Evolutionary conservation across 2,329 filamentous ascomycete genomes (phyloP), one percentile per base, ranked within the genome.

Genomic region (Pseudogymnoascus sp.): DNA sequence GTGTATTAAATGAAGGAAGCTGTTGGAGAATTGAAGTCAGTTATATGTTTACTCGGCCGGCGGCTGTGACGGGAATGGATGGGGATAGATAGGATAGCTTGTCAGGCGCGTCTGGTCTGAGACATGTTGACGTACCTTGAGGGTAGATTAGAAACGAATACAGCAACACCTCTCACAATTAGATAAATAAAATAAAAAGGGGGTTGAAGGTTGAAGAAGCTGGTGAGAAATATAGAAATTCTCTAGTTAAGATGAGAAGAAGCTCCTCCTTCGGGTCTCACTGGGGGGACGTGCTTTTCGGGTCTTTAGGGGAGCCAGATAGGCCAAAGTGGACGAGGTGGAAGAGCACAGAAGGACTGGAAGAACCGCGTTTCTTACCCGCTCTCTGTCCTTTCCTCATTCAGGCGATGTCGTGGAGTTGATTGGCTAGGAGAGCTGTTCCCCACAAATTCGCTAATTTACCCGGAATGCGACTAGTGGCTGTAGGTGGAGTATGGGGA

Each of bases 131-230:
- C 42, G 14, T 29, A 31, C 40, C 21, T 62, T 59, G 61, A 62
- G 51, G 61, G 63, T 12, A 26, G 59, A 63, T 62, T 51, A 62
- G 61, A 62, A 66, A 61, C 11, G 62, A 45, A 42, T 11, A 64
- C 26, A 57, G 21, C 26, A 57, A 57, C 51, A 16, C 47, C 47
- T 54, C 51, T 51, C 45, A 51, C 45, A 57, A 57, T 57, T 57
- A 57, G 21, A 18, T 57, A 57, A 57, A 57, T 34, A 18, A 18
- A 57, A 34, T 34, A 34, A 57, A 34, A 57, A 57, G 29, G 51
- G 51, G 51, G 5, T 57, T 21, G 40, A 40, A 45, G 51, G 29
- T 31, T 31, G 29, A 31, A 31, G 29, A 34, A 57, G 51, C 14
- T 54, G 47, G 12, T 2, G 51, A 57, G 51, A 34, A 23, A 34